Evolutionary conservation across 352 stramenopile genomes (phyloP), one percentile per base, ranked within the genome.

Genomic region (Phytophthora multivora): DNA sequence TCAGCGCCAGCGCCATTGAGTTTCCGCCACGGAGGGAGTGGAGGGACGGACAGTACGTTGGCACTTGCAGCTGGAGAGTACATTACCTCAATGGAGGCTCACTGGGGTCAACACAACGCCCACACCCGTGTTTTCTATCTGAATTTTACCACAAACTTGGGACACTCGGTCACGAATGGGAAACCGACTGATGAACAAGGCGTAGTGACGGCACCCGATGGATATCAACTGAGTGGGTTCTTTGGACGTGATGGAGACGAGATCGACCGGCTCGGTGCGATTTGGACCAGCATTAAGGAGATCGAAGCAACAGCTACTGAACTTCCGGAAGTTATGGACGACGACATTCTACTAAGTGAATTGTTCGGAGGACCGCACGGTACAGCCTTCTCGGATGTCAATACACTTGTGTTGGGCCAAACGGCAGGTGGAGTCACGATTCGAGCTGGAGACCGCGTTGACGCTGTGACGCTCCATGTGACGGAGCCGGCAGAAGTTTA

Each of bases 1-100:
- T 71, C 70, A 6, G 61, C 46, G 3, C 65, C 69, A 13, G 72
- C 42, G 1, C 51, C 54, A 8, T 26, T 45, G 18, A 77, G 63
- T 3, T 76, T 82, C 33, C 39, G 58, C 9, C 72, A 85, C 46
- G 75, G 73, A 21, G 73, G 73, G 16, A 69, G 41, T 8, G 75
- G 73, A 6, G 75, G 75, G 55, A 66, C 28, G 5, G 53, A 57
- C 6, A 54, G 54, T 28, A 79, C 70, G n/a, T 55, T 85, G 10
- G 61, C 66, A 59, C 63, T 85, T 16, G 64, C 47, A 10, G 40
- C 28, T 16, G 47, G 47, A 5, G 57, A 65, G 23, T 65, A 53
- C 18, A 26, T 65, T 57, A 71, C 42, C 23, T 78, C 72, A 11
- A 66, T 80, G 46, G 72, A 85, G 56, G 38, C 61, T 8, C 75